Evolutionary conservation across 495 filamentous ascomycete species (phyloP).

Genomic region (Trichoderma virens): DNA sequence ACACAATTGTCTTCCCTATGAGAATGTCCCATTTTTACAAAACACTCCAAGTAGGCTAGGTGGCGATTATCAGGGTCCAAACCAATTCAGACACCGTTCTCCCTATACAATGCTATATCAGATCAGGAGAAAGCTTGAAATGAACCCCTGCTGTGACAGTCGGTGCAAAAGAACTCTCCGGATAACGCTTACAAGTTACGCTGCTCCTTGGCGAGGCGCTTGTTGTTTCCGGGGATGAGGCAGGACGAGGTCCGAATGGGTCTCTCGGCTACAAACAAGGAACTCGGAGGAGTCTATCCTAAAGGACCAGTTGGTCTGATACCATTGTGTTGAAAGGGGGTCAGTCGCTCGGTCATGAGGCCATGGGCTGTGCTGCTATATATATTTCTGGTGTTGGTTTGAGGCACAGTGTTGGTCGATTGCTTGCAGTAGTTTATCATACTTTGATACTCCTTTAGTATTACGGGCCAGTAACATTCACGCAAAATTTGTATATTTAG

Average conservation of each 20-base stretch:
- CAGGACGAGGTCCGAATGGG: background rate
- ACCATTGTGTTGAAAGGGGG: background rate
- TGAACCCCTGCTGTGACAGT: background rate
- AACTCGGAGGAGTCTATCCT: background rate
- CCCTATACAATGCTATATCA: background rate
- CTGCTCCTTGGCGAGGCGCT: background rate
- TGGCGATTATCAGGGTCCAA: background rate
- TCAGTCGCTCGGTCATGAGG: background rate
- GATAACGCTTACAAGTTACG: background rate
- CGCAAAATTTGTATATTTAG: background rate
- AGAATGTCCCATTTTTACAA: slow-evolving; percentile 12
- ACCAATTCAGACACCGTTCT: background rate
- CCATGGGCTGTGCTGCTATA: background rate
- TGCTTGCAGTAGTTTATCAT: background rate
- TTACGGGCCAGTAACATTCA: background rate
- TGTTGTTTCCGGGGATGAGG: background rate
- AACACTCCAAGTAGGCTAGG: background rate
- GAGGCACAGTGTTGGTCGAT: background rate
- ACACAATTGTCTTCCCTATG: background rate
- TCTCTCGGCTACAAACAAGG: background rate
- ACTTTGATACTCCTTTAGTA: background rate
- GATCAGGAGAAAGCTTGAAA: background rate
- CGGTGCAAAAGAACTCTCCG: background rate
- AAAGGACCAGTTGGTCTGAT: background rate
- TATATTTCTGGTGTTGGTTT: background rate